Evolutionary conservation across 345 rosid species (phyloP).

Genomic region (Linum lewisii): DNA sequence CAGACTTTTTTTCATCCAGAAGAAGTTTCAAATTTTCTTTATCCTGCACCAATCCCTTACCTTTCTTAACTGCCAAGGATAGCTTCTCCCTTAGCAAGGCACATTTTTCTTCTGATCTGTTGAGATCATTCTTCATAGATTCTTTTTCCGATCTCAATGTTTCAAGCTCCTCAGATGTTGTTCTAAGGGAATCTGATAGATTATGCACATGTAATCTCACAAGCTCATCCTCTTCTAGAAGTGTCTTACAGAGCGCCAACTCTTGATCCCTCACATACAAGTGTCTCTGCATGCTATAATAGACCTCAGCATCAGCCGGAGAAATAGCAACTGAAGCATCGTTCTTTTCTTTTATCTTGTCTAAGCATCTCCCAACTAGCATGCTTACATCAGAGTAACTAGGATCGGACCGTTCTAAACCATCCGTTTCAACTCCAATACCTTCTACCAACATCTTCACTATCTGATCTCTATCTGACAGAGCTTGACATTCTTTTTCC

Average conservation of each 20-base stretch:
- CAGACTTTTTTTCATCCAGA: slow-evolving; percentile 57
- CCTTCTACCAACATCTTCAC: slow-evolving; percentile 43
- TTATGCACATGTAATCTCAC: slow-evolving; percentile 24
- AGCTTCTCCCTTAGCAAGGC: slow-evolving; percentile 68
- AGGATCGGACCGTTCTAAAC: slow-evolving; percentile 22
- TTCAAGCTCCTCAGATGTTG: slow-evolving; percentile 37
- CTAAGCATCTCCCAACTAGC: slow-evolving; percentile 47
- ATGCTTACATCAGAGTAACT: slow-evolving; percentile 28
- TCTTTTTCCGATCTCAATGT: slow-evolving; percentile 49
- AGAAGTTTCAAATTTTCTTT: slow-evolving; percentile 54
- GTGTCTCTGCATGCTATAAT: slow-evolving; percentile 52
- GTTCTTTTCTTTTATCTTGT: slow-evolving; percentile 38
- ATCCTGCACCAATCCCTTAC: slow-evolving; percentile 86
- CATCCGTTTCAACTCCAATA: slow-evolving; percentile 38
- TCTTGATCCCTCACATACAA: slow-evolving; percentile 60
- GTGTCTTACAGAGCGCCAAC: slow-evolving; percentile 43
- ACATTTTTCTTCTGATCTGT: slow-evolving; percentile 72
- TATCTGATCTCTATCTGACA: slow-evolving; percentile 48
- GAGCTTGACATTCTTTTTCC: slow-evolving; percentile 30
- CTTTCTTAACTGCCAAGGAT: slow-evolving; percentile 89
- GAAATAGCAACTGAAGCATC: slow-evolving; percentile 28
- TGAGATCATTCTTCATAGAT: slow-evolving; percentile 53
- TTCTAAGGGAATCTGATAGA: slow-evolving; percentile 36
- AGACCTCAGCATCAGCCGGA: slow-evolving; percentile 25
- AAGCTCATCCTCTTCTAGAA: slow-evolving; percentile 53